Percentiles rank a stretch among this genome's conserved stretches.
Conservation (phyloP, 768 basidiomycete species). For the Termitomyces sp. region DNA sequence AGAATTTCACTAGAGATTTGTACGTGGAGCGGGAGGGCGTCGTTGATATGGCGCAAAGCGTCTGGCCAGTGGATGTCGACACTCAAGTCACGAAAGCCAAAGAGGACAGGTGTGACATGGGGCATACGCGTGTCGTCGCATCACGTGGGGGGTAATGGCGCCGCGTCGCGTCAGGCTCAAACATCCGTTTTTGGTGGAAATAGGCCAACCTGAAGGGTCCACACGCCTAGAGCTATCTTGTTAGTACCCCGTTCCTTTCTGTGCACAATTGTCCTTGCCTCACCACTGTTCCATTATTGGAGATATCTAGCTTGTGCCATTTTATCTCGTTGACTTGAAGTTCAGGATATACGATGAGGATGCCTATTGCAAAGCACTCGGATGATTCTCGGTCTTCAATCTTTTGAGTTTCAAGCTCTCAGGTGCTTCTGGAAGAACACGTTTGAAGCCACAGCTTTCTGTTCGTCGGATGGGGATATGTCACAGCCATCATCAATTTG, state of each 20-base stretch:
- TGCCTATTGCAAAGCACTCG: background rate
- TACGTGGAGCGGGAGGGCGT: background rate
- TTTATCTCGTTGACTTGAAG: background rate
- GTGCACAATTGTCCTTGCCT: background rate
- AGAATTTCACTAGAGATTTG: background rate
- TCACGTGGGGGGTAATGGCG: background rate
- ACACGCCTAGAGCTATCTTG: background rate
- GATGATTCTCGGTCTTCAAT: background rate
- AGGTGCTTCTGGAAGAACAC: too few species aligned
- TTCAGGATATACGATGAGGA: background rate
- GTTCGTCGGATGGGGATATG: background rate
- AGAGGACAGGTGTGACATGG: background rate
- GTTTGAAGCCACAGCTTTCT: background rate
- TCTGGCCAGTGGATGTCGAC: constrained; percentile 7
- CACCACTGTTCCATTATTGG: background rate
- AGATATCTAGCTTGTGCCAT: background rate
- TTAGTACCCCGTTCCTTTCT: background rate
- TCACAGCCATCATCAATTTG: too few species aligned
- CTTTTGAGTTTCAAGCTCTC: too few species aligned
- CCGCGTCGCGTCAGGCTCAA: background rate
- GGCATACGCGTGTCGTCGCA: background rate
- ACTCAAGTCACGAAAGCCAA: background rate
- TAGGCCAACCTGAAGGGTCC: background rate
- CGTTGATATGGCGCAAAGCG: constrained; percentile 8
- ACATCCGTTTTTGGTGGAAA: background rate